phyloP scores from a whole-genome alignment of 306 rosid species.

The Abrus pulchellus region DNA sequence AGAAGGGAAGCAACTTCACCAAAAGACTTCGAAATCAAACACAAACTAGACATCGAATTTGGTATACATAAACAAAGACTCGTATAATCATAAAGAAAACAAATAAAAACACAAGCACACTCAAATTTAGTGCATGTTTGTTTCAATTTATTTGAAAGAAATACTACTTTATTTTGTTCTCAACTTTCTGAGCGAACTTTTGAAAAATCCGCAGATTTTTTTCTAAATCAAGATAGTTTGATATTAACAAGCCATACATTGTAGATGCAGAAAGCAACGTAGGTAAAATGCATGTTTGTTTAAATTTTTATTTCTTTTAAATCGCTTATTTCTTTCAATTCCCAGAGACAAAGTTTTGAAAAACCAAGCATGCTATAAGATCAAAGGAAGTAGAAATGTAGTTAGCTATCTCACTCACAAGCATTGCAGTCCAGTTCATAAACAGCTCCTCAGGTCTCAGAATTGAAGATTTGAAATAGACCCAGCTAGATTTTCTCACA shows the following conservation, averaged over 20 bases:
- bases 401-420: slow-evolving; percentile 6
- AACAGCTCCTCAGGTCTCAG: slow-evolving; percentile 1
- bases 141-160: too few species aligned
- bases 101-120: too few species aligned
- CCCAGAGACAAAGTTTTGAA: too few species aligned
- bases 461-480: slow-evolving; percentile 28
- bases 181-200: too few species aligned
- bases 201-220: too few species aligned
- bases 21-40: slow-evolving; percentile 7
- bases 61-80: neutral
- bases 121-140: neutral
- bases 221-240: neutral
- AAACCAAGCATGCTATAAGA: too few species aligned
- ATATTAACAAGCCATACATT: neutral
- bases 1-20: slow-evolving; percentile 5
- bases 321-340: too few species aligned
- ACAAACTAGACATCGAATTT: slow-evolving; percentile 10
- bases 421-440: slow-evolving; percentile 12
- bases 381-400: neutral
- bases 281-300: neutral
- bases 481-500: slow-evolving; percentile 29
- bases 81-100: slow-evolving; percentile 9
- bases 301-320: too few species aligned
- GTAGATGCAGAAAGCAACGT: slow-evolving; percentile 41
- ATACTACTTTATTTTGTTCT: too few species aligned